Base-by-base conservation (phyloP, 2,329 filamentous ascomycete species). In the Aplosporella prunicola region DNA sequence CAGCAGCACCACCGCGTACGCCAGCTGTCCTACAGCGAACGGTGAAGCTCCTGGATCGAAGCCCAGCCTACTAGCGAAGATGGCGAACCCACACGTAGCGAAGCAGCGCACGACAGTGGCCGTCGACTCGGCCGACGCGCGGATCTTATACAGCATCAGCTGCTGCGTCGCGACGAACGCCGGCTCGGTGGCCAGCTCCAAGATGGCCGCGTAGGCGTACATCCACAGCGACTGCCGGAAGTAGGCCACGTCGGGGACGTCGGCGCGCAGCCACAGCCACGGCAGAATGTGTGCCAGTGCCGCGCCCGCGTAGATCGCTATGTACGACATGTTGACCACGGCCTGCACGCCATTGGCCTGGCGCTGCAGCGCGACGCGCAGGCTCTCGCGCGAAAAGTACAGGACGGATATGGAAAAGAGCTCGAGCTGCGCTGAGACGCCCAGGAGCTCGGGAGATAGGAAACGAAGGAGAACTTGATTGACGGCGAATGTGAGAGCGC, bases 381-480 rank as follows among this genome's bases (percentile, higher is more conserved):
- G 66, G 51, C 82, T 89, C 62, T 98, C 91, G 25, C 91, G 75
- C 0, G 91, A 82, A 53, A 98, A 96, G 60, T 93, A 95, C 1
- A 98, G 71, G n/a, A 93, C 80, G 0, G 87, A 86, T 29, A 93
- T 81, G 42, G 89, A 88, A 58, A 88, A 95, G 1, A 96, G 77
- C 51, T 98, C 91, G 3, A 98, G 72, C 58, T 95, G 91, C 0
- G 88, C 81, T 2, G 88, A 82, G 5, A 93, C 70, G 5, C 89
- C 91, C 1, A 98, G 73, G 0, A 93, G 71, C 41, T 81, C 74
- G 0, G 91, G 88, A 1, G 87, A 93, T 29, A 96, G 67, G 56
- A 83, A 89, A 23, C 89, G 84, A 6, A 98, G 72, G 20, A 98
- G 74, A 24, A 93, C 59, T 60, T 98, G 89, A 63, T 96, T 98